phyloP scores from a whole-genome alignment of 2,329 filamentous ascomycete species.

The Polytolypa hystricis region DNA sequence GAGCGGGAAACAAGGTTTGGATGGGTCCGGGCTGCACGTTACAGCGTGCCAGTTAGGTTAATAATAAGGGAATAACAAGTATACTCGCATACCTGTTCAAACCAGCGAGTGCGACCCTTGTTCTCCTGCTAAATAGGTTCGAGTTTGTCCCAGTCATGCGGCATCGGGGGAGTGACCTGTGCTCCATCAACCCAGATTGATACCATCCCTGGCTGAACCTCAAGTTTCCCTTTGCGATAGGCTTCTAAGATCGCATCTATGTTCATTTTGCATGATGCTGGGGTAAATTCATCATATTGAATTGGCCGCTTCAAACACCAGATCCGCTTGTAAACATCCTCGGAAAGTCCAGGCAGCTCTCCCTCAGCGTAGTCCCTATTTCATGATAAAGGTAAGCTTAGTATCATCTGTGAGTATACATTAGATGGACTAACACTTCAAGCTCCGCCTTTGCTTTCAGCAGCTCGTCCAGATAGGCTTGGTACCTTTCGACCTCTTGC shows the following conservation, averaged over 20 bases:
- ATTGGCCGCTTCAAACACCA: background rate
- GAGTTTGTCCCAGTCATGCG: background rate
- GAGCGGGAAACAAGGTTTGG: too few relatives aligned
- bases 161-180: background rate
- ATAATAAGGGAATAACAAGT: slow-evolving; percentile 22
- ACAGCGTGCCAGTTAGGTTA: slow-evolving; percentile 27
- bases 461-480: background rate
- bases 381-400: background rate
- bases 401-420: background rate
- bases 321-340: background rate
- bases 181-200: background rate
- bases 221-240: background rate
- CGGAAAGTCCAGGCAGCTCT: background rate
- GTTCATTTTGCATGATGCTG: background rate
- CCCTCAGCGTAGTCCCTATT: background rate
- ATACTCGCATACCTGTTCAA: background rate
- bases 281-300: background rate
- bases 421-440: background rate
- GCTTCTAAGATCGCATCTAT: background rate
- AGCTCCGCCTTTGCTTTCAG: background rate
- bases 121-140: background rate
- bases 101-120: background rate
- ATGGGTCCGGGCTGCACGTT: slow-evolving; percentile 40
- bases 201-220: background rate
- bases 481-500: background rate